A percentile compares a stretch with the other conserved stretches of the same genome.
phyloP scores from a whole-genome alignment of 257 asterid genomes.

The Solanum neorickii region DNA sequence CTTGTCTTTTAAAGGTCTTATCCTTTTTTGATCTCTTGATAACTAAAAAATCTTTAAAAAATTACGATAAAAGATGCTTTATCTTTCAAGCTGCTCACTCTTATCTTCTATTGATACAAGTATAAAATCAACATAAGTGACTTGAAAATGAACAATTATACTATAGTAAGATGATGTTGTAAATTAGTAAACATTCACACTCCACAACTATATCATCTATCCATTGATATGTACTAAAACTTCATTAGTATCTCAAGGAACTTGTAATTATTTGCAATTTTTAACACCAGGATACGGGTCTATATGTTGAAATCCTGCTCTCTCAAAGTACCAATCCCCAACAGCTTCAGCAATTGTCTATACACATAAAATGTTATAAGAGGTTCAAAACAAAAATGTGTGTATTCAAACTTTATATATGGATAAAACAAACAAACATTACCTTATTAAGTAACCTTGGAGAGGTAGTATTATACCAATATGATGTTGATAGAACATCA shows the following conservation, averaged over 20 bases:
- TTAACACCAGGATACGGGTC: not conserved
- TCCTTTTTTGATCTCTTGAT: too few species aligned
- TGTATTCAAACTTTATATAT: not conserved
- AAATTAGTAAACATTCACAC: not conserved
- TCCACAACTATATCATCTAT: not conserved
- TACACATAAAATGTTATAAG: not conserved
- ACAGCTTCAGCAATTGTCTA: not conserved
- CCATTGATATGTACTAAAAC: not conserved
- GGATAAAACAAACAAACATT: not conserved
- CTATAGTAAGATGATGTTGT: too few species aligned
- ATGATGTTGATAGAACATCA: not conserved
- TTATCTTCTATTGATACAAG: not conserved
- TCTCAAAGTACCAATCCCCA: not conserved
- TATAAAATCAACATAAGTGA: not conserved
- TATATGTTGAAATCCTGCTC: not conserved
- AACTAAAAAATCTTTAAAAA: too few species aligned
- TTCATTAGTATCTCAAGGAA: not conserved
- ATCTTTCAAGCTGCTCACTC: not conserved
- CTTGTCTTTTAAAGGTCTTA: rapidly evolving
- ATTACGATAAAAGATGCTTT: not conserved
- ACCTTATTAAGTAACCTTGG: not conserved
- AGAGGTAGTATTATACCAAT: not conserved
- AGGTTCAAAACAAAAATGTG: not conserved
- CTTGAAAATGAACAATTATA: not conserved
- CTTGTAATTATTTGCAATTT: not conserved